phyloP scores from a whole-genome alignment of 805 yeast genomes.

The Candida alai region DNA sequence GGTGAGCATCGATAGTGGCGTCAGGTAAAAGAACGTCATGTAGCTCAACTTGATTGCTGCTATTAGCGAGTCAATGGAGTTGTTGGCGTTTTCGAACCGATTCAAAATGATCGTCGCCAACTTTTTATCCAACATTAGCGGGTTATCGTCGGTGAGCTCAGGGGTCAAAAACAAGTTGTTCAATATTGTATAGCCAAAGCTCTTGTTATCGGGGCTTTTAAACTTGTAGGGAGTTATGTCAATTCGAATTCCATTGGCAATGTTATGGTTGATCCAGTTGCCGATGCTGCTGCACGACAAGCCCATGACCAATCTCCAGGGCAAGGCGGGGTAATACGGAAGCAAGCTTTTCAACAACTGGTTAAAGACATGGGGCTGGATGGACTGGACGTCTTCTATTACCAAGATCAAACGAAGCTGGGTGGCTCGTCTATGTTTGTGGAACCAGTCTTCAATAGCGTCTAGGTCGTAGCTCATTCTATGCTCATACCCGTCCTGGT shows the following conservation, averaged over 20 bases:
- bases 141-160: conserved; percentile 16
- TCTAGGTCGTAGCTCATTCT: conserved; percentile 35
- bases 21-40: conserved; percentile 40
- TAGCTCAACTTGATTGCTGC: conserved; percentile 34
- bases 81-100: conserved; percentile 36
- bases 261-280: conserved; percentile 32
- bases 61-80: conserved; percentile 37
- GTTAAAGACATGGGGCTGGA: conserved; percentile 31
- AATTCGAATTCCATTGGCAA: conserved; percentile 27
- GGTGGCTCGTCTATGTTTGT: not conserved
- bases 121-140: conserved; percentile 19
- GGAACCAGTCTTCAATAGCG: conserved; percentile 30
- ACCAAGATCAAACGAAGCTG: conserved; percentile 16
- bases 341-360: conserved; percentile 30
- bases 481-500: conserved; percentile 12
- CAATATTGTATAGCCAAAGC: conserved; percentile 30
- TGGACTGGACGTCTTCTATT: conserved; percentile 36
- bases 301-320: conserved; percentile 34
- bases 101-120: conserved; percentile 25
- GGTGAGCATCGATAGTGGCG: conserved; percentile 26
- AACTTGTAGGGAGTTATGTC: conserved; percentile 29
- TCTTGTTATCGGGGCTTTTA: conserved; percentile 27
- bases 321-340: conserved; percentile 22
- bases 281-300: conserved; percentile 32
- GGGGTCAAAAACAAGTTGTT: conserved; percentile 29